Conservation (phyloP, 2,329 filamentous ascomycete genomes). For the Scopulariopsis brevicaulis region DNA sequence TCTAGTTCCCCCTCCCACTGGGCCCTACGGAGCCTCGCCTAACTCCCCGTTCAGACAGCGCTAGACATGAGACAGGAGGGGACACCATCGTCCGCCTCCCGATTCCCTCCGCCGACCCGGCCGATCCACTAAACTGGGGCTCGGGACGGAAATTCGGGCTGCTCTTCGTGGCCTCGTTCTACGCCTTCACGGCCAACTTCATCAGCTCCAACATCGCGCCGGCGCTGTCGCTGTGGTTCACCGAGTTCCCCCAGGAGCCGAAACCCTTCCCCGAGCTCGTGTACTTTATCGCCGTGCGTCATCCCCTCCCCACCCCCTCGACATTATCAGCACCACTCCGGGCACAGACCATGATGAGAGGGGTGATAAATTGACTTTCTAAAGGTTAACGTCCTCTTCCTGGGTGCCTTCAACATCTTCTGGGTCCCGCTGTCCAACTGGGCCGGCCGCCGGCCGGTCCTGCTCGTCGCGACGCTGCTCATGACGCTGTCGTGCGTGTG, state of each 20-base stretch:
- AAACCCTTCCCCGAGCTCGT: constrained; percentile 14
- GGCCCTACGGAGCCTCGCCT: neutral
- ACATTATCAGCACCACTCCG: neutral
- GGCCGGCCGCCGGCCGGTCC: constrained; percentile 17
- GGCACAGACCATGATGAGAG: neutral
- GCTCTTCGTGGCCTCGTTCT: constrained; percentile 16
- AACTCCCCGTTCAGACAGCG: too few relatives aligned
- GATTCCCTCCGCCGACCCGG: constrained; percentile 16
- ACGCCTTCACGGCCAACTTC: constrained; percentile 22
- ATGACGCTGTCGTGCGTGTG: constrained; percentile 15
- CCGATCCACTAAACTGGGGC: constrained; percentile 22
- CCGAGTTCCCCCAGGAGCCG: constrained; percentile 14
- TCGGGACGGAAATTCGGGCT: constrained; percentile 18
- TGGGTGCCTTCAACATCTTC: constrained; percentile 21
- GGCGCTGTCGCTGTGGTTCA: constrained; percentile 18
- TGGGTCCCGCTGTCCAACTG: constrained; percentile 25
- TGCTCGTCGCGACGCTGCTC: constrained; percentile 17
- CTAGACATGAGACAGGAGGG: neutral
- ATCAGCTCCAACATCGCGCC: constrained; percentile 18
- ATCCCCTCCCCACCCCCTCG: neutral
- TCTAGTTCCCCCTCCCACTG: neutral
- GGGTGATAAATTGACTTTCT: neutral
- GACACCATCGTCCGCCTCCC: constrained; percentile 8
- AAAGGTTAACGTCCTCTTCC: constrained; percentile 19
- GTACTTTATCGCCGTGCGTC: constrained; percentile 17